Percentiles rank a stretch among this genome's conserved stretches.
phyloP scores from a whole-genome alignment of 2,329 filamentous ascomycete genomes.

The Pezicula radicicola region DNA sequence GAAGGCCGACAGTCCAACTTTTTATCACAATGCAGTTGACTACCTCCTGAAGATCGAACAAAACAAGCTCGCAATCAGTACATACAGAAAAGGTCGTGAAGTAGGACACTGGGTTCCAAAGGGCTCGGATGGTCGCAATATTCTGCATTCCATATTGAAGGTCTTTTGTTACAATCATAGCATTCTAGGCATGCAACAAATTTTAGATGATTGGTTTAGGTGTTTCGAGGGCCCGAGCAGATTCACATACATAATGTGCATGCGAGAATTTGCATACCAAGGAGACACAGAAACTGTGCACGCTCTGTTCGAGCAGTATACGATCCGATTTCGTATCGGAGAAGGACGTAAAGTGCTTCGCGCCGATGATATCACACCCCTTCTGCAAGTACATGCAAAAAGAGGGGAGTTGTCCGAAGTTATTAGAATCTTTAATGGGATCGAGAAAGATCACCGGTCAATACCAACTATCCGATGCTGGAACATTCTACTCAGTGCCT shows the following conservation, averaged over 20 bases:
- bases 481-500: slow-evolving; percentile 75
- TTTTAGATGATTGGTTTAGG: slow-evolving; percentile 33
- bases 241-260: slow-evolving; percentile 29
- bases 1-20: neutral
- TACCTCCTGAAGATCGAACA: neutral
- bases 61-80: slow-evolving; percentile 10
- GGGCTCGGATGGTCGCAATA: neutral
- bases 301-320: slow-evolving; percentile 38
- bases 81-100: slow-evolving; percentile 20
- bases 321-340: slow-evolving; percentile 10
- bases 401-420: slow-evolving; percentile 61
- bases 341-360: slow-evolving; percentile 3
- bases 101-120: neutral
- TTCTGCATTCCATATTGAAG: slow-evolving; percentile 27
- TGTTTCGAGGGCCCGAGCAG: slow-evolving; percentile 24
- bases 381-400: slow-evolving; percentile 70
- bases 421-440: slow-evolving; percentile 58
- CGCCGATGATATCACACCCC: slow-evolving; percentile 40
- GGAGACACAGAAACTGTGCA: slow-evolving; percentile 43
- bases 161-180: slow-evolving; percentile 27
- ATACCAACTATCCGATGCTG: slow-evolving; percentile 60
- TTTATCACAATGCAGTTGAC: no score
- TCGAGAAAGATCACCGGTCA: slow-evolving; percentile 52
- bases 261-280: slow-evolving; percentile 38
- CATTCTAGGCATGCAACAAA: slow-evolving; percentile 30